Evolutionary conservation across 345 rosid species (phyloP), one percentile per base, ranked within the genome.

Genomic region (Aethionema arabicum): DNA sequence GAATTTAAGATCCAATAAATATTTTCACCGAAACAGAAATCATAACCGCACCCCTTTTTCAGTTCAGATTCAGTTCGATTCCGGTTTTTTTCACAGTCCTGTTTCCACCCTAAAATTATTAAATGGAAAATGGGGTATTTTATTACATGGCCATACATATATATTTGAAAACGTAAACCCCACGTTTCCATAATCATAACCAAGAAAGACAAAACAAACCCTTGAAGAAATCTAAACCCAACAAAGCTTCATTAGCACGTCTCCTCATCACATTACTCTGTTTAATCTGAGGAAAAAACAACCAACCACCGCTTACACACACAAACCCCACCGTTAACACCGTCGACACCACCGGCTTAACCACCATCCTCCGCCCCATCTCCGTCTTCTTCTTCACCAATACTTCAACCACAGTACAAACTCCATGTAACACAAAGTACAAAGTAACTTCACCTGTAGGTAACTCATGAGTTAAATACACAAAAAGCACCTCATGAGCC

Each of bases 341-440:
- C 30, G 65, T 56, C 5, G 72, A 72, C 8, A 50, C 68, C 4
- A 64, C 36, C 59, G 55, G 7, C 13, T 39, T 72, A 21, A 21
- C 27, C 56, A 67, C 37, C 41, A 13, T 13, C 63, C 63, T n/a
- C 32, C 15, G 21, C 11, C 45, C 44, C 0, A 3, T 35, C 5
- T 37, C 4, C 12, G 7, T 1, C 47, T 12, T 4, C 9, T 43
- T 50, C 56, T 67, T 74, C 10, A 67, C 7, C 7, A 7, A 66
- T 11, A 56, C 0, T 48, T 74, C 77, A 45, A 29, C 57, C 5
- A 31, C 62, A 38, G 69, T 4, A 9, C 70, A 74, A 11, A 30
- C 15, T 32, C 77, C 77, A 5, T 74, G 73, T 8, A 74, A 30
- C 4, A 52, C 51, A 27, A 74, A 74, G 69, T 62, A 74, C 29